phyloP scores from a whole-genome alignment of 768 basidiomycete genomes.

The Suillus hirtellus region DNA sequence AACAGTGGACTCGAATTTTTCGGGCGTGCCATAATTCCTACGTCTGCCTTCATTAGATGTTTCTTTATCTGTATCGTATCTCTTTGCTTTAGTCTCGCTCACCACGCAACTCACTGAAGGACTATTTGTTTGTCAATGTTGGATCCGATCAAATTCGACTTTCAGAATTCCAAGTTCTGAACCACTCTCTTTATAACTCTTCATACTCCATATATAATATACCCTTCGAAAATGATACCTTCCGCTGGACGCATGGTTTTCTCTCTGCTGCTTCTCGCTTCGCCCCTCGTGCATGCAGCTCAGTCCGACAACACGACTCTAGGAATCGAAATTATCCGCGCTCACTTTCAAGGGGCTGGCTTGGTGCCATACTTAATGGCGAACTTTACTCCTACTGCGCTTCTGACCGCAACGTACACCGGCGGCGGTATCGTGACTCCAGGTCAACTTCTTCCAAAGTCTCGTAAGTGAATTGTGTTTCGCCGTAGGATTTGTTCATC shows the following conservation, averaged over 20 bases:
- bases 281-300: conserved; percentile 27
- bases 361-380: conserved; percentile 64
- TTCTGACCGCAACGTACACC: conserved; percentile 52
- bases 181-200: background rate
- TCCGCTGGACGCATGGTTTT: conserved; percentile 18
- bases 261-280: conserved; percentile 21
- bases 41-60: conserved; percentile 24
- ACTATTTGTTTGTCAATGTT: conserved; percentile 9
- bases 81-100: conserved; percentile 9
- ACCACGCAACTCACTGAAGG: conserved; percentile 10
- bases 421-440: conserved; percentile 51
- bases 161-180: conserved; percentile 4
- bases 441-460: conserved; percentile 58
- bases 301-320: conserved; percentile 45
- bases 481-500: conserved; percentile 1
- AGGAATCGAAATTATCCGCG: conserved; percentile 60
- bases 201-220: background rate
- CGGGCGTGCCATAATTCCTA: conserved; percentile 29
- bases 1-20: conserved; percentile 26
- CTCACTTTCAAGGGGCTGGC: conserved; percentile 61
- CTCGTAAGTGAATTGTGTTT: conserved; percentile 44
- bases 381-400: conserved; percentile 60
- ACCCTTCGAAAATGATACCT: conserved; percentile 6
- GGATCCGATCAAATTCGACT: background rate
- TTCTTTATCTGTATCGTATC: conserved; percentile 32